These are phyloP conservation scores for Ogataea glucozyma DNA, from an alignment of 805 yeast genomes.

Conservation along the genomic window DNA sequence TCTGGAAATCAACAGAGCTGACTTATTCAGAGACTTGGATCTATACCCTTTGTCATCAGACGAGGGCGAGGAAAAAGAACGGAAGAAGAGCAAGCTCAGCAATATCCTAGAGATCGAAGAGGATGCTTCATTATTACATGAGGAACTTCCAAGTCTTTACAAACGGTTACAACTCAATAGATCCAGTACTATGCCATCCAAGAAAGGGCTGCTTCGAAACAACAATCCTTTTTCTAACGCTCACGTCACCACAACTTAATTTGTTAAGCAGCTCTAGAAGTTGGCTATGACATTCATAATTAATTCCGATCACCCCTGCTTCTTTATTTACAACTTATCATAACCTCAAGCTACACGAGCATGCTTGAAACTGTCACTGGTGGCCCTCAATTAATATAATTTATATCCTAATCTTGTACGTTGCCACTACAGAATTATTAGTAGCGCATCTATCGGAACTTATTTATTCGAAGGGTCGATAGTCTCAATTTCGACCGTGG, in stretches of 20 bases:
- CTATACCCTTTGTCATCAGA: constrained; percentile 16
- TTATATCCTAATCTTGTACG: too few relatives aligned
- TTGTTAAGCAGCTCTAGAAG: not conserved
- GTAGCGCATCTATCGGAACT: too few relatives aligned
- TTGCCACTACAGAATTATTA: too few relatives aligned
- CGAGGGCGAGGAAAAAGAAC: constrained; percentile 17
- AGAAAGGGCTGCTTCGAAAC: constrained; percentile 5
- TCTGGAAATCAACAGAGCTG: constrained; percentile 33
- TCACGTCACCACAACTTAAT: not conserved
- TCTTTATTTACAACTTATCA: not conserved
- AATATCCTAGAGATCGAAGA: constrained; percentile 25
- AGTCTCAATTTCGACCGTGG: not conserved
- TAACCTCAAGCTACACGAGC: too few relatives aligned
- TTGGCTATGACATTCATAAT: not conserved
- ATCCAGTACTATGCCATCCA: constrained; percentile 14
- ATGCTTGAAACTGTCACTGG: too few relatives aligned
- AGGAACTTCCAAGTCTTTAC: not conserved
- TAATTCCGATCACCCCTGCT: not conserved
- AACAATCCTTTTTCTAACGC: constrained; percentile 14
- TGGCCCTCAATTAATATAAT: too few relatives aligned
- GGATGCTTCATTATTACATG: constrained; percentile 6
- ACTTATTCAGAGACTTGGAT: constrained; percentile 20
- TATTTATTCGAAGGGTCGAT: not conserved
- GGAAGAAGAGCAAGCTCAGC: constrained; percentile 15
- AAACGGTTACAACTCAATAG: constrained; percentile 6